These are phyloP conservation scores for Sordariomycetes sp. DNA, from an alignment of 2,329 filamentous ascomycete genomes.

Conservation along the genomic window DNA sequence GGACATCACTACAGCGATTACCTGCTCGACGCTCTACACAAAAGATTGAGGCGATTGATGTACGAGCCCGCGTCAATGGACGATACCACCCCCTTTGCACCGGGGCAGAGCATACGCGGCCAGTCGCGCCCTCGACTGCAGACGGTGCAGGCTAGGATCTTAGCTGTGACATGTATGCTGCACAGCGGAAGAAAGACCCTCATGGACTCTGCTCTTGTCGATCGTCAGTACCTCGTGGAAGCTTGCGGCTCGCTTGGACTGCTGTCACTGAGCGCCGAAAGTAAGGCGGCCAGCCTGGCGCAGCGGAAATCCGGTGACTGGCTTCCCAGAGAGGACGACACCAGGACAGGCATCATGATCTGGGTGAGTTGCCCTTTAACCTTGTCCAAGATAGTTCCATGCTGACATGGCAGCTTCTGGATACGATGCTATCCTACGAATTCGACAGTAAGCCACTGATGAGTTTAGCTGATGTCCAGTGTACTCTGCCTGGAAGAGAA, in stretches of 20 bases:
- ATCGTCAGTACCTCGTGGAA: not conserved
- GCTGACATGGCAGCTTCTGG: conserved; percentile 5
- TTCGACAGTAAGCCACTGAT: conserved; percentile 3
- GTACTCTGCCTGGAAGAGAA: conserved; percentile 6
- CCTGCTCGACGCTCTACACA: not conserved
- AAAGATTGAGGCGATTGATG: not conserved
- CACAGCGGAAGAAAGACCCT: not conserved
- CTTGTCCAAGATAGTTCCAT: not conserved
- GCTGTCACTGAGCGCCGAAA: not conserved
- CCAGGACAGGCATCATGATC: conserved; percentile 7
- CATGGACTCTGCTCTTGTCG: not conserved
- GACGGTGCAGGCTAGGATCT: conserved; percentile 1
- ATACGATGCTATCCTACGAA: conserved; percentile 6
- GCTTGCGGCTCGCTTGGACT: not conserved
- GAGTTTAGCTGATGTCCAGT: conserved; percentile 6
- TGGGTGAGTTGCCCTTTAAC: conserved; percentile 7
- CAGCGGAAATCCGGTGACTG: conserved; percentile 1
- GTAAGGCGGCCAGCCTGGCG: not conserved
- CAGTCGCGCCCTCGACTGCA: too few relatives aligned
- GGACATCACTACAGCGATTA: not conserved
- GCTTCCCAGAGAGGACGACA: conserved; percentile 1
- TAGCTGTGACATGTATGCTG: not conserved
- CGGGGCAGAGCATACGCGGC: too few relatives aligned
- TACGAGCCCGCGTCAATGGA: too few relatives aligned
- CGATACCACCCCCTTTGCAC: not conserved